Conservation (phyloP, 768 basidiomycete genomes). For the Pisolithus tinctorius region DNA sequence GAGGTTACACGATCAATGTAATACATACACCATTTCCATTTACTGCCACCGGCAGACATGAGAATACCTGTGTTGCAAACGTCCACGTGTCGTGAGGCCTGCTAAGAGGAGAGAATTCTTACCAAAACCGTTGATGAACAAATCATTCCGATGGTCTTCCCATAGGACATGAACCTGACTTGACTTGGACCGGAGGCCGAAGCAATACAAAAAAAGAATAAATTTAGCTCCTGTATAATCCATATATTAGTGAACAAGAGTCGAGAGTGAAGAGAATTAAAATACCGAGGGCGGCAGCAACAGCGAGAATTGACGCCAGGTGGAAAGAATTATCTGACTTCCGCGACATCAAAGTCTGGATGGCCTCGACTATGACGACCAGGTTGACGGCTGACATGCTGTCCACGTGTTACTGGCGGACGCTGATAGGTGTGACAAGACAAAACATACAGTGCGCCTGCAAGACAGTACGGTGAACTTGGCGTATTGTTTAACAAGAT, state of each 20-base stretch:
- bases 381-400: conserved; percentile 93
- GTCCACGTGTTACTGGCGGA: conserved; percentile 1
- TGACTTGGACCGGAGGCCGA: conserved; percentile 66
- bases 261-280: background rate
- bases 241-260: background rate
- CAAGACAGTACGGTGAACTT: background rate
- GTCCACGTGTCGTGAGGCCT: background rate
- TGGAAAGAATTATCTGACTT: conserved; percentile 57
- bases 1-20: conserved; percentile 4
- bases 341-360: conserved; percentile 61
- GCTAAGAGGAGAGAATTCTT: conserved; percentile 9
- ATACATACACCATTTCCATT: conserved; percentile 72
- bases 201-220: conserved; percentile 82
- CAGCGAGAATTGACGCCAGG: conserved; percentile 76
- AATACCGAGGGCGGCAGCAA: conserved; percentile 69
- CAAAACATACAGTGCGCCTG: conserved; percentile 42
- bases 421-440: background rate
- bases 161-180: conserved; percentile 94
- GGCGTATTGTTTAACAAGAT: background rate
- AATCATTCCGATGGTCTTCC: conserved; percentile 94
- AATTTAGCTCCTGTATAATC: conserved; percentile 67
- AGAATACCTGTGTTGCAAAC: conserved; percentile 51
- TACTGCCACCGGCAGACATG: conserved; percentile 79
- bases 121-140: conserved; percentile 82
- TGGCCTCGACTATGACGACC: conserved; percentile 84